A percentile compares a stretch with the other conserved stretches of the same genome.
Conservation (phyloP, 805 yeast genomes). For the Pichia ethanolica region DNA sequence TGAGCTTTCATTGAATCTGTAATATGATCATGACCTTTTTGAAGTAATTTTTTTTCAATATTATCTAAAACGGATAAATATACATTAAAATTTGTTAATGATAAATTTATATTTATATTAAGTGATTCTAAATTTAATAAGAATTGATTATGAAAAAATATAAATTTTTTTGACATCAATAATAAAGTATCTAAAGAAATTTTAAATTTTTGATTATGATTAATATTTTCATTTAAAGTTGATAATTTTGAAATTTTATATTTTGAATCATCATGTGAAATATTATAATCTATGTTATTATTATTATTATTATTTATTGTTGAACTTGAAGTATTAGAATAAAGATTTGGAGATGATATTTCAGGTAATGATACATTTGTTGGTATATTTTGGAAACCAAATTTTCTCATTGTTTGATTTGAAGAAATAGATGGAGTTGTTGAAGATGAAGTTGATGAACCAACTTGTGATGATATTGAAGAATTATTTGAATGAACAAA, state of each 20-base stretch:
- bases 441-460: constrained; percentile 8
- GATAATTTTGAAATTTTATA: constrained; percentile 7
- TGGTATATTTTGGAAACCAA: neutral
- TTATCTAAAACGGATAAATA: constrained; percentile 16
- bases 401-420: constrained; percentile 13
- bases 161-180: constrained; percentile 17
- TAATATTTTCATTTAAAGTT: constrained; percentile 4
- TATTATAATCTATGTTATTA: neutral
- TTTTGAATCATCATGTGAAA: constrained; percentile 4
- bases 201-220: neutral
- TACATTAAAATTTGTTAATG: constrained; percentile 12
- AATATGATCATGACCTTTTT: constrained; percentile 10
- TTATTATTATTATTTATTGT: neutral
- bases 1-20: constrained; percentile 12
- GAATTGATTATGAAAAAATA: constrained; percentile 18
- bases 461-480: constrained; percentile 10
- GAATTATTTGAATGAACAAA: constrained; percentile 12
- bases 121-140: constrained; percentile 11
- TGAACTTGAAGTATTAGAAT: neutral
- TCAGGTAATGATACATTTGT: constrained; percentile 1
- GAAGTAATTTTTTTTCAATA: constrained; percentile 13
- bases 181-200: constrained; percentile 11
- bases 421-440: constrained; percentile 3
- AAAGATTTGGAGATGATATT: neutral
- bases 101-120: constrained; percentile 11